Conservation (phyloP, 495 filamentous ascomycete species). For the Astrocystis sublimbata region DNA sequence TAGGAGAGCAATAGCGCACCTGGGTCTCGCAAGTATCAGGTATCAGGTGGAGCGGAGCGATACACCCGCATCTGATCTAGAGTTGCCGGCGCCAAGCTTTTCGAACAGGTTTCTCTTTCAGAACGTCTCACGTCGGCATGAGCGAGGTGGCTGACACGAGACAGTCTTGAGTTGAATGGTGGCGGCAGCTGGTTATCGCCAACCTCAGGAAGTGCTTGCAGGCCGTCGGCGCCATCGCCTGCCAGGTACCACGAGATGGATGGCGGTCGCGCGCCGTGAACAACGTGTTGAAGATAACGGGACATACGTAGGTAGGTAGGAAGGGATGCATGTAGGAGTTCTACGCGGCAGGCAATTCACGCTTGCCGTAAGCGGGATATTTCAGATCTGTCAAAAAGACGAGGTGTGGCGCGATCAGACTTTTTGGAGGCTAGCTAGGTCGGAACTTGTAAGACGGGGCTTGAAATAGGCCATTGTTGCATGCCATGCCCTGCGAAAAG, state of each 20-base stretch:
- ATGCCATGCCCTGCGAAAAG: background rate
- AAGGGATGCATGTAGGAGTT: too few relatives aligned
- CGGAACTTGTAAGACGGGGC: conserved; percentile 13
- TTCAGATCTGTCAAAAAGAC: background rate
- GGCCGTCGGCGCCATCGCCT: conserved; percentile 4
- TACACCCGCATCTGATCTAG: conserved; percentile 5
- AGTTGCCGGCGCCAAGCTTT: conserved; percentile 16
- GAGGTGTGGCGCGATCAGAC: background rate
- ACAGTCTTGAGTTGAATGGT: conserved; percentile 9
- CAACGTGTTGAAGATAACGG: too few relatives aligned
- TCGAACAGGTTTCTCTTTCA: background rate
- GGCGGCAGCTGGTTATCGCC: conserved; percentile 7
- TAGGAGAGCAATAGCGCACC: background rate
- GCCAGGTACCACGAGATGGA: conserved; percentile 9
- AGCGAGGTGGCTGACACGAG: conserved; percentile 14
- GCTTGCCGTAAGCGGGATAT: background rate
- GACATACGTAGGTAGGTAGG: too few relatives aligned
- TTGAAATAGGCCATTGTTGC: conserved; percentile 17
- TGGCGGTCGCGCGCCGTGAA: background rate
- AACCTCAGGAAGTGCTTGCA: conserved; percentile 5
- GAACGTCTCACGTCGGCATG: conserved; percentile 11
- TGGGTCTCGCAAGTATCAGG: background rate
- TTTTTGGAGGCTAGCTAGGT: conserved; percentile 7
- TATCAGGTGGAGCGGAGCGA: conserved; percentile 14
- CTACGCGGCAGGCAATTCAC: background rate